Base-by-base conservation (phyloP, 1,139 yeast genomes). In the Geotrichum europaeum region DNA sequence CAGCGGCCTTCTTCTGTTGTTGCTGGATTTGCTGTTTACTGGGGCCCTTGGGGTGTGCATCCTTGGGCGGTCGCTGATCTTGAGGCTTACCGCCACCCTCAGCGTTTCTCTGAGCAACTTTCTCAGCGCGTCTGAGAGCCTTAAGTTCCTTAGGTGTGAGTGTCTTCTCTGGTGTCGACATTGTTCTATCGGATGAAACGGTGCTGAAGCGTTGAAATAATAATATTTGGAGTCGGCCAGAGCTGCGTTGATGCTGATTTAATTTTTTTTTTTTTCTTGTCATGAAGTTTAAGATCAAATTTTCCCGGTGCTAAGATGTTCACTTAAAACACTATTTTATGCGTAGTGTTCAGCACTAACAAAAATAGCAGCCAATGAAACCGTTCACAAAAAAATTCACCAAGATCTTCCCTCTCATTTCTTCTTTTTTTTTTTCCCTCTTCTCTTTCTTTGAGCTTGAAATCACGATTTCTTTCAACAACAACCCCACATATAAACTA, bases 81-180 rank as follows among this genome's bases (percentile, higher is more conserved):
- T 59, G 58, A 60, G 59, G 7, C 70, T 73, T 25, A 72, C 78
- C 15, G 83, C 83, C 65, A 77, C 81, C 68, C 65, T 84, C 80
- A 2, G 83, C 86, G 6, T 92, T 92, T 73, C 97, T 79, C 72
- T 89, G 89, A 54, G 94, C 96, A 6, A 96, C 94, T 74, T 92
- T 92, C 69, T 91, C 96, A 69, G 84, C 83, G 79, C 91, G 90
- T 73, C 90, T 89, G 72, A 86, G 76, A 68, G 91, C 97, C 72
- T 92, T 92, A 65, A 91, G 79, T 71, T 91, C 96, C 69, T 90
- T 91, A 67, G 90, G 89, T 10, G 90, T 77, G 55, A 87, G 81
- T 62, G 77, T 73, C 55, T 59, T 55, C 52, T 60, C 55, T 54
- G 53, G 58, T 55, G 64, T 62, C 61, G 52, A 36, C 47, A 24